Evolutionary conservation across 371 early-diverging fungal species (phyloP), one percentile per base, ranked within the genome.

Genomic region (Polyrhizophydium stewartii): DNA sequence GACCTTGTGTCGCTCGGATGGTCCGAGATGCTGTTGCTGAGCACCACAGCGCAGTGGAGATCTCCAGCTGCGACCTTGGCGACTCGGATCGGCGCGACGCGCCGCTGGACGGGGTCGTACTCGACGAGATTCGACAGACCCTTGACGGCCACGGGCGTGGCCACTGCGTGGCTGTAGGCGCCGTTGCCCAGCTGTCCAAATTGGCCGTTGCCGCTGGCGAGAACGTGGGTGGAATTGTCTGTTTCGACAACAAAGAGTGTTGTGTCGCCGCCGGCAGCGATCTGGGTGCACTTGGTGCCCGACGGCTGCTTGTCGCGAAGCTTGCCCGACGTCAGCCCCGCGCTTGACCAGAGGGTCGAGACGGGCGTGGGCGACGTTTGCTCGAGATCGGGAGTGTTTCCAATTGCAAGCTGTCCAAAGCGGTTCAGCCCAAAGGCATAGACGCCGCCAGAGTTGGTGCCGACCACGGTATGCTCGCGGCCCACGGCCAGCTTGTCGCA

Each of bases 241-340:
- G 43, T 16, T 19, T 70, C 72, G n/a, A 70, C 30, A 5, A 68
- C 67, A 40, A 72, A 64, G n/a, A 67, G 33, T 21, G 66, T 59
- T 9, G 74, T 74, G 51, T 71, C 61, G 7, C 74, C 76, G 50
- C 67, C 70, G 13, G 76, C 75, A 0, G 72, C 76, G 51, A 78
- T 65, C 13, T 59, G n/a, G 0, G 52, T 58, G 52, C 67, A 67
- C 1, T 22, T n/a, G 5, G 62, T 46, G 43, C 37, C 31, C 13
- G 13, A 35, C 12, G 37, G n/a, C 43, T 64, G 65, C 45, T 56
- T 61, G 19, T 56, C 32, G n/a, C 25, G 22, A 3, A 55, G 19
- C 21, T 38, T 46, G 22, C 16, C 49, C 22, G 49, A 47, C 7
- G 22, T 3, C 7, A 7, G 3, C 13, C 35, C 35, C 3, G 35